These are phyloP conservation scores for Arthroderma sp. DNA, from an alignment of 2,329 filamentous ascomycete genomes.

Conservation along the genomic window DNA sequence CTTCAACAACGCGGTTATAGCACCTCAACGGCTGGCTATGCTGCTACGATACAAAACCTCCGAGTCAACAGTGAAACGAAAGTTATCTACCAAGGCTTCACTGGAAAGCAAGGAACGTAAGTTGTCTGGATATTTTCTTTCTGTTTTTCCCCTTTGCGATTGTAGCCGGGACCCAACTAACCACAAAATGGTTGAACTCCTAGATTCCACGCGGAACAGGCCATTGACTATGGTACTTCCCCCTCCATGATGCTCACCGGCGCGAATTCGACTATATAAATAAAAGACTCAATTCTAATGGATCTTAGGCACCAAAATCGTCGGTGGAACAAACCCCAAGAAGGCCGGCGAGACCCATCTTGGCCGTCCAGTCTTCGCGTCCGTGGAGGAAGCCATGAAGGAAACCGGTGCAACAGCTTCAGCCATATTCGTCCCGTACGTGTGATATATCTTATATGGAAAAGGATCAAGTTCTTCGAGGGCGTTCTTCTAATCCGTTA, in stretches of 20 bases:
- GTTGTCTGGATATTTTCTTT: constrained; percentile 23
- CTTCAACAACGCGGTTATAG: constrained; percentile 53
- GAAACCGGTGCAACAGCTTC: constrained; percentile 82
- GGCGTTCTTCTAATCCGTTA: neutral
- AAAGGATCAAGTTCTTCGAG: neutral
- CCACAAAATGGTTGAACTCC: constrained; percentile 19
- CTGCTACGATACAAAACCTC: constrained; percentile 67
- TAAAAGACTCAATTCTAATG: constrained; percentile 12
- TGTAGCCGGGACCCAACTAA: neutral
- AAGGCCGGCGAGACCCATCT: constrained; percentile 89
- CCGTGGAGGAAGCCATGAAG: constrained; percentile 76
- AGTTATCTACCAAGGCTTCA: constrained; percentile 95
- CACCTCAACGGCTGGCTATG: constrained; percentile 55
- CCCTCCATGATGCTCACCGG: constrained; percentile 5
- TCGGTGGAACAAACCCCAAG: constrained; percentile 97
- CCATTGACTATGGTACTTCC: constrained; percentile 84
- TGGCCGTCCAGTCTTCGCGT: constrained; percentile 83
- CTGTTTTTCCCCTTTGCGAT: no score
- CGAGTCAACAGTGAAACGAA: constrained; percentile 88
- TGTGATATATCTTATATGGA: neutral
- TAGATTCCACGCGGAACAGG: constrained; percentile 94
- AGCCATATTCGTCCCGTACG: constrained; percentile 88
- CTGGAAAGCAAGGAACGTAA: constrained; percentile 89
- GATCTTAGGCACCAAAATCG: constrained; percentile 73
- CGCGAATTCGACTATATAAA: constrained; percentile 7